These are phyloP conservation scores for Poa pratensis DNA, from an alignment of 176 grass and related monocot genomes.

Conservation along the genomic window DNA sequence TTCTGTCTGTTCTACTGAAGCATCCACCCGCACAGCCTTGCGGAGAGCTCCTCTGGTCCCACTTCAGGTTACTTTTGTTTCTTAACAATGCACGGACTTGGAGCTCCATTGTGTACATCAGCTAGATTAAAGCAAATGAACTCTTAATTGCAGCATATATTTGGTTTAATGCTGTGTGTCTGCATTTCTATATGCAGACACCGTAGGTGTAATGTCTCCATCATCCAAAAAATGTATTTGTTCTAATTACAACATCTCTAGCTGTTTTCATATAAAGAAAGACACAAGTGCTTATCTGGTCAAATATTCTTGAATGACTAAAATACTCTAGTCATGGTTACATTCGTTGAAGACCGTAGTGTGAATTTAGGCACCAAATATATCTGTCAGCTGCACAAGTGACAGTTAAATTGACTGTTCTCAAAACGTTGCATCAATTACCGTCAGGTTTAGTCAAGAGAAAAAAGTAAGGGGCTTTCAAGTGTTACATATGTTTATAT, in stretches of 20 bases:
- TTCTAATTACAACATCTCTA: neutral
- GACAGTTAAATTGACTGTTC: neutral
- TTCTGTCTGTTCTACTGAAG: constrained; percentile 35
- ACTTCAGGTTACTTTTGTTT: constrained; percentile 64
- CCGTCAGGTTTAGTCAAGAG: constrained; percentile 4
- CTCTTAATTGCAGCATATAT: constrained; percentile 6
- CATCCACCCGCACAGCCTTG: constrained; percentile 3
- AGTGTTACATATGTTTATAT: neutral
- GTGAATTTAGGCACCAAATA: constrained; percentile 6
- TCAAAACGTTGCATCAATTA: constrained; percentile 6
- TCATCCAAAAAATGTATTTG: neutral
- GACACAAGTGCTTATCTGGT: neutral
- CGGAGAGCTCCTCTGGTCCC: constrained; percentile 62
- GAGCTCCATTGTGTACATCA: constrained; percentile 2
- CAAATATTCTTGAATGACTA: neutral
- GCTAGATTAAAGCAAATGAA: neutral
- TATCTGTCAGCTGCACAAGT: neutral
- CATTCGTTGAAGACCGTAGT: neutral
- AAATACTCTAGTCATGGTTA: neutral
- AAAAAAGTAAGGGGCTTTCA: neutral
- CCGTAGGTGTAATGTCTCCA: neutral
- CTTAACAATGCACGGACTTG: constrained; percentile 31
- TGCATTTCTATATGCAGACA: neutral
- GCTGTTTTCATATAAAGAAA: neutral
- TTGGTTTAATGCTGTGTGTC: neutral